phyloP scores from a whole-genome alignment of 1,284 basidiomycete genomes.

The Mycosarcoma mackinlayi region DNA sequence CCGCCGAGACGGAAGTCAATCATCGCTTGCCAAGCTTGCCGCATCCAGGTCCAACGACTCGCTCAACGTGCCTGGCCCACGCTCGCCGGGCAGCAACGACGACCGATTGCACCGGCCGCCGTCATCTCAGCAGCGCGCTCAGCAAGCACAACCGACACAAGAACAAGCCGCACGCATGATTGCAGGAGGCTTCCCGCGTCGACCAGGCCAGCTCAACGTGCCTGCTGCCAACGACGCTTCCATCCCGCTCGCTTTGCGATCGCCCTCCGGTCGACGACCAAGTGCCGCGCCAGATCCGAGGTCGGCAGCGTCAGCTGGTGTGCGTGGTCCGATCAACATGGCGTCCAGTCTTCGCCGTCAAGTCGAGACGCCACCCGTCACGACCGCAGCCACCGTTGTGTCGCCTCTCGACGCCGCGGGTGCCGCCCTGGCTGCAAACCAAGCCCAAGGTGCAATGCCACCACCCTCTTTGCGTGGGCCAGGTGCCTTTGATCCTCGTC shows the following conservation, averaged over 20 bases:
- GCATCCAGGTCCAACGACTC: constrained; percentile 43
- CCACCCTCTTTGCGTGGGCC: constrained; percentile 32
- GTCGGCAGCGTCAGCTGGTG: constrained; percentile 11
- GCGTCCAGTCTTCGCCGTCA: constrained; percentile 58
- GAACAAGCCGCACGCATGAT: neutral
- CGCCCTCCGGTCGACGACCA: constrained; percentile 53
- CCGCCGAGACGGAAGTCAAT: constrained; percentile 43
- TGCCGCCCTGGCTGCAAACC: constrained; percentile 10
- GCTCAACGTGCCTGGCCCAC: constrained; percentile 29
- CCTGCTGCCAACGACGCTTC: constrained; percentile 26
- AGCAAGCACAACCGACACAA: constrained; percentile 7
- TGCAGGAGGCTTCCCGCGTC: constrained; percentile 9
- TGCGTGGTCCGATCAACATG: constrained; percentile 32
- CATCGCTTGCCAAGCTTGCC: constrained; percentile 37
- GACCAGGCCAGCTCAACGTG: constrained; percentile 32
- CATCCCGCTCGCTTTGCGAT: constrained; percentile 46
- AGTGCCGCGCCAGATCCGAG: constrained; percentile 56
- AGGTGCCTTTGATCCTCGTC: constrained; percentile 39
- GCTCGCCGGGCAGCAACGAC: constrained; percentile 23
- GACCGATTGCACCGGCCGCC: constrained; percentile 27
- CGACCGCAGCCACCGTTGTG: constrained; percentile 5
- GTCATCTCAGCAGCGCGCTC: constrained; percentile 28
- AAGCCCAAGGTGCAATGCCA: neutral
- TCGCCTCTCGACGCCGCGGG: constrained; percentile 36
- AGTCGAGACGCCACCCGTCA: constrained; percentile 47